Percentiles rank a stretch among this genome's conserved stretches.
Evolutionary conservation across 805 yeast species (phyloP).

Genomic region (Suhomyces sp.): DNA sequence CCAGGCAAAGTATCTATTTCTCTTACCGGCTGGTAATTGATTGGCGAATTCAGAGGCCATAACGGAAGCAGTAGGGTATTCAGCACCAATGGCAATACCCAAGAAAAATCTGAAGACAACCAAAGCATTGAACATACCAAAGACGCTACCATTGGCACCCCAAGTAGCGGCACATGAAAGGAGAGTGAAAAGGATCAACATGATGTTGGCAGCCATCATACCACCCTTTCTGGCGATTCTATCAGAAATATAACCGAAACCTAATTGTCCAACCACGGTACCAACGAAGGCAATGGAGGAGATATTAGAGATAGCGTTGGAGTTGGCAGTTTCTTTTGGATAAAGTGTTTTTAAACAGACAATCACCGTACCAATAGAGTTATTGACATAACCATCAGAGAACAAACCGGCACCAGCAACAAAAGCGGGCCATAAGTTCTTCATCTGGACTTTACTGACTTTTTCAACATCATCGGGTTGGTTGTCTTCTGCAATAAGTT

Average conservation of each 20-base stretch:
- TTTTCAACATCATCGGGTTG: slow-evolving; percentile 11
- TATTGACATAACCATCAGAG: slow-evolving; percentile 91
- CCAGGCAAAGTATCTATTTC: slow-evolving; percentile 87
- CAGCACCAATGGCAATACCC: slow-evolving; percentile 93
- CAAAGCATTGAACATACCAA: slow-evolving; percentile 79
- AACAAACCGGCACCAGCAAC: slow-evolving; percentile 87
- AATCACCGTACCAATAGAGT: slow-evolving; percentile 75
- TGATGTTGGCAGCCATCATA: slow-evolving; percentile 74
- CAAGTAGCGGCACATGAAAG: slow-evolving; percentile 64
- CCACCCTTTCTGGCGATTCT: slow-evolving; percentile 77
- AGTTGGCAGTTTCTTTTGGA: slow-evolving; percentile 57
- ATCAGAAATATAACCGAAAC: slow-evolving; percentile 81
- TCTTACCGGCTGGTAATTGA: slow-evolving; percentile 70
- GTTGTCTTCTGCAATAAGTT: slow-evolving; percentile 15
- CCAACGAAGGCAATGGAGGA: slow-evolving; percentile 90
- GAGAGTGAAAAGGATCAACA: slow-evolving; percentile 75
- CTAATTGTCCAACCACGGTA: slow-evolving; percentile 80
- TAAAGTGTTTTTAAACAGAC: slow-evolving; percentile 69
- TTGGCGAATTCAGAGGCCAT: slow-evolving; percentile 92
- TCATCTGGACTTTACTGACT: slow-evolving; percentile 17
- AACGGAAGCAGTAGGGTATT: slow-evolving; percentile 90
- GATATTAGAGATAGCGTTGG: slow-evolving; percentile 75
- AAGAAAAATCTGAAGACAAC: slow-evolving; percentile 83
- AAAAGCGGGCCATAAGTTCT: slow-evolving; percentile 31
- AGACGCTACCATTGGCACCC: slow-evolving; percentile 70